Evolutionary conservation across 257 asterid species (phyloP), one percentile per base, ranked within the genome.

Genomic region (Verbena officinalis): DNA sequence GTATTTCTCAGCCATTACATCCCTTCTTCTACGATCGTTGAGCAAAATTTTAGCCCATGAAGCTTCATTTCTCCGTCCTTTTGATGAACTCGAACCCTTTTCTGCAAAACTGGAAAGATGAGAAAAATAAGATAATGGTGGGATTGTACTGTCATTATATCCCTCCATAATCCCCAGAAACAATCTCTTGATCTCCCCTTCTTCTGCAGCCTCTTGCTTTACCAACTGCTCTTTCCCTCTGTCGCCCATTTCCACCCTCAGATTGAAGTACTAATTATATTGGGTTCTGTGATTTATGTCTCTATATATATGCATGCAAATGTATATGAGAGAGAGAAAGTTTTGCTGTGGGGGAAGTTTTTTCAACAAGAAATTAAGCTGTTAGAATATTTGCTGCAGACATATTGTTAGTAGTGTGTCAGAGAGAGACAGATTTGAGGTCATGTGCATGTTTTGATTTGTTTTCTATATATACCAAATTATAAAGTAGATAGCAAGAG

Each of bases 91-190:
- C 1, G 73, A 51, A 20, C 51, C 70, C 46, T 10, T 65, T 4
- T 70, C 81, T 27, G 33, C 33, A 14, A 3, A 24, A 8, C 4
- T 65, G 40, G 64, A 43, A 55, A 44, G 17, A 9, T 67, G 53
- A 24, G 78, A 70, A 50, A 76, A 71, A 48, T 76, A 76, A 0
- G 87, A 77, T 8, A 82, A 46, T 31, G 86, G 80, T 3, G 88
- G 84, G 39, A 81, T 81, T 17, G 68, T 75, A 10, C 80, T 30
- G 60, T 81, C 91, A 6, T 68, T 73, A 43, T 81, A 83, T 5
- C 80, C 87, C 39, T 76, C 86, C 95, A 83, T 85, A 1, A 85
- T 73, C 56, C 78, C 81, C 74, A 78, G 53, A 53, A 83, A 62
- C 69, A 88, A 53, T 54, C 48, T 59, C 2, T 48, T 67, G 12